Evolutionary conservation across 1,284 basidiomycete species (phyloP), one percentile per base, ranked within the genome.

Genomic region (Lignosus rhinocerotis): DNA sequence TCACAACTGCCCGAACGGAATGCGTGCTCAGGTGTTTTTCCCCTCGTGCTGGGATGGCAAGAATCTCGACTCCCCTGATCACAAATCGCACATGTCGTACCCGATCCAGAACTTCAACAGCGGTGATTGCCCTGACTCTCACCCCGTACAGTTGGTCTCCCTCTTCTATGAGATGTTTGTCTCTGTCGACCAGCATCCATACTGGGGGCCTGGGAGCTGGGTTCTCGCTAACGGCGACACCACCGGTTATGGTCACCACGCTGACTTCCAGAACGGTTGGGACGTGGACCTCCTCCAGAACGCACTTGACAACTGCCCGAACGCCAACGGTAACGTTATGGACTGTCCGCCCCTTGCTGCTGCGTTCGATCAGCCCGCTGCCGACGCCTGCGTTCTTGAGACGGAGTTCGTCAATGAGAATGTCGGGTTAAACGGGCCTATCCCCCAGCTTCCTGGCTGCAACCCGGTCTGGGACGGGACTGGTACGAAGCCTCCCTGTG

Each of bases 31-130:
- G 64, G 72, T 79, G 10, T 77, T 76, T 68, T 78, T 79, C 69
- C 77, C 75, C 6, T 69, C 69, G 42, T 80, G 78, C 69, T 80
- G 78, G 78, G 75, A 80, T 57, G 74, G 74, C 36, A 53, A 59
- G 68, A 79, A 81, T 68, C 61, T 72, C 54, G 80, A 82, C 69
- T 80, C 77, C 11, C 42, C 73, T 2, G 78, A 83, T 67, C 81
- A 84, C 72, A 80, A 80, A 70, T 81, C 79, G 17, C 82, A 84
- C 67, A 78, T 84, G 64, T 72, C 80, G 3, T 83, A 79, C 67
- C 76, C 78, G 1, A 75, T 82, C 55, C 65, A 69, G 59, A 66
- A 63, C 52, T 69, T 63, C 63, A 70, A 72, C 64, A 51, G 52
- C 48, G 73, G 72, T 12, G 44, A 56, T 51, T 75, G 73, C 64